Base-by-base conservation (phyloP, 108 stramenopile species). In the Pelagomonas calceolata region DNA sequence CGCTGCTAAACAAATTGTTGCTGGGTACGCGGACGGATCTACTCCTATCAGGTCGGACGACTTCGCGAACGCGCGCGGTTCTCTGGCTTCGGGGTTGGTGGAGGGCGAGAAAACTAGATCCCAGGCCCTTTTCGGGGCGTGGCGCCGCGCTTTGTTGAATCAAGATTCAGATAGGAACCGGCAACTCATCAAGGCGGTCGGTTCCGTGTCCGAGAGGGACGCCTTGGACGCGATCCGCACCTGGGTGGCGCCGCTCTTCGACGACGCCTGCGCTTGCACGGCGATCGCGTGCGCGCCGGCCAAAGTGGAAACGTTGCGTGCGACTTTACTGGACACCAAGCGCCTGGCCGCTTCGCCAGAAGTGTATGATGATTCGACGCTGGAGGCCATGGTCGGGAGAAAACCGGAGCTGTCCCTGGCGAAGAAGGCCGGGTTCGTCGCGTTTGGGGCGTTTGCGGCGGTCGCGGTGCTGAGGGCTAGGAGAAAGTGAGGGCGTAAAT, bases 21-120 rank as follows among this genome's bases (percentile, higher is more conserved):
- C 65, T 34, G 81, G 73, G 0, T 82, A 82, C 68, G 81, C 81
- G 18, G 68, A 69, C 60, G 78, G 75, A 5, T 69, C 72, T 32
- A 64, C 67, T 10, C 71, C 75, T 44, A 65, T 82, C 21, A 64
- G 70, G 29, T 34, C 64, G 7, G 66, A 79, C 5, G 78, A 79
- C 30, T 68, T 82, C 36, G 78, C 78, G 63, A 82, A 82, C 71
- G 78, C 81, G 26, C 78, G 78, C 74, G 71, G 78, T 0, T 76
- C 78, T 31, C 66, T 82, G 68, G 81, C 81, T 9, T 82, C 78
- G 51, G 76, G 76, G 65, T 68, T 79, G 37, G 78, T 82, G 37
- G 76, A 67, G 33, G 71, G 68, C 21, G 71, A 76, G 67, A 79
- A 78, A 64, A 71, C 81, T 1, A 17, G 51, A 3, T 60, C 51